Evolutionary conservation across 768 basidiomycete genomes (phyloP).

Genomic region (Podaxis pistillaris): DNA sequence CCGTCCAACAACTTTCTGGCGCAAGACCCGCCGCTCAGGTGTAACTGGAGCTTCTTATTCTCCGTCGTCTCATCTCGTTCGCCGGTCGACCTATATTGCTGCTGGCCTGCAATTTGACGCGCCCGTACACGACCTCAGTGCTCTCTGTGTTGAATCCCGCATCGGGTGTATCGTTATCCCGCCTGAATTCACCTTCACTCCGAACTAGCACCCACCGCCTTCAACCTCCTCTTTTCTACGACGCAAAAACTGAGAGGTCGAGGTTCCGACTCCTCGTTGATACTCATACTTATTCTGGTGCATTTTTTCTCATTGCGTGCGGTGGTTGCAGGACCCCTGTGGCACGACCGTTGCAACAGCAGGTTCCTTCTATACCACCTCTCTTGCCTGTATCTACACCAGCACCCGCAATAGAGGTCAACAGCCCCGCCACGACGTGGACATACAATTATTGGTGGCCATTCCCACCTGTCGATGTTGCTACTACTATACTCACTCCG

Average conservation of each 20-base stretch:
- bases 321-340: not conserved
- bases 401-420: not conserved
- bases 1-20: constrained; percentile 83
- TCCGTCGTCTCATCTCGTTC: constrained; percentile 69
- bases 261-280: not conserved
- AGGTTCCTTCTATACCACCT: constrained; percentile 8
- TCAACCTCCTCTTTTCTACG: not conserved
- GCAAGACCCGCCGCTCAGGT: constrained; percentile 68
- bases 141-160: constrained; percentile 59
- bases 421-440: not conserved
- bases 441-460: constrained; percentile 5
- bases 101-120: constrained; percentile 69
- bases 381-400: not conserved
- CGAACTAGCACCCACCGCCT: not conserved
- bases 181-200: constrained; percentile 29
- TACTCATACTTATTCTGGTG: not conserved
- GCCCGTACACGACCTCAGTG: constrained; percentile 60
- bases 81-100: constrained; percentile 76
- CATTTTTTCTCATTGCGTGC: not conserved
- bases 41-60: constrained; percentile 71
- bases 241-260: not conserved
- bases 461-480: not conserved
- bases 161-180: constrained; percentile 44
- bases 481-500: no score
- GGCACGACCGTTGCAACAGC: not conserved